Evolutionary conservation across 2,329 filamentous ascomycete genomes (phyloP), one percentile per base, ranked within the genome.

Genomic region (Xylariomycetidae sp.): DNA sequence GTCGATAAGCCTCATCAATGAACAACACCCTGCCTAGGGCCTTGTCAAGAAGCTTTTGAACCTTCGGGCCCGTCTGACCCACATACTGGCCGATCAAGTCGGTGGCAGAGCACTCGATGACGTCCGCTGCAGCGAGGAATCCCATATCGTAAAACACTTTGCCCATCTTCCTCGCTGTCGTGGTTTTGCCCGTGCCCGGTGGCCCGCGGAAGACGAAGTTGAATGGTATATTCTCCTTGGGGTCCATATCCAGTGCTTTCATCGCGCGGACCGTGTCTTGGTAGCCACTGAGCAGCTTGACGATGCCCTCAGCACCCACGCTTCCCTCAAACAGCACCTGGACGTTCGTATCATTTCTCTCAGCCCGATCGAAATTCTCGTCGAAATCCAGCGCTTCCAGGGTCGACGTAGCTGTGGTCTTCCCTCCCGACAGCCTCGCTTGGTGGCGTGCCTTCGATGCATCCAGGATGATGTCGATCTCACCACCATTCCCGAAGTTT

Each of bases 71-170:
- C 0, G 75, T 80, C 0, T 79, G 73, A 0, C 76, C 76, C 1
- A 79, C 42, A 13, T 76, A 88, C 39, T 82, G 63, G 0, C 76
- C 83, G 1, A 89, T 65, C 0, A 89, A 52, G 20, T 88, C 81
- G 0, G 76, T 75, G 0, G 79, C 78, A 0, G 83, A 87, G 28
- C 68, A 74, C 34, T 86, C 79, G 0, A 78, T 52, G 0, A 87
- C 78, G 17, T 79, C 71, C 0, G 65, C 68, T 0, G 63, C 64
- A 0, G 72, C 58, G 0, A 89, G 59, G 20, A 88, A 73, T 0
- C 82, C 82, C 67, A 87, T 74, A 44, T 88, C 77, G 48, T 85
- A 88, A 48, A 76, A 89, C 0, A 89, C 64, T 40, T 85, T 73
- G 4, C 83, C 83, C 69, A 89, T 84, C 40, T 79, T 82, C n/a